A percentile compares a stretch with the other conserved stretches of the same genome.
These are phyloP conservation scores for Tylopilus subfusipes DNA, from an alignment of 768 basidiomycete genomes.

Conservation along the genomic window DNA sequence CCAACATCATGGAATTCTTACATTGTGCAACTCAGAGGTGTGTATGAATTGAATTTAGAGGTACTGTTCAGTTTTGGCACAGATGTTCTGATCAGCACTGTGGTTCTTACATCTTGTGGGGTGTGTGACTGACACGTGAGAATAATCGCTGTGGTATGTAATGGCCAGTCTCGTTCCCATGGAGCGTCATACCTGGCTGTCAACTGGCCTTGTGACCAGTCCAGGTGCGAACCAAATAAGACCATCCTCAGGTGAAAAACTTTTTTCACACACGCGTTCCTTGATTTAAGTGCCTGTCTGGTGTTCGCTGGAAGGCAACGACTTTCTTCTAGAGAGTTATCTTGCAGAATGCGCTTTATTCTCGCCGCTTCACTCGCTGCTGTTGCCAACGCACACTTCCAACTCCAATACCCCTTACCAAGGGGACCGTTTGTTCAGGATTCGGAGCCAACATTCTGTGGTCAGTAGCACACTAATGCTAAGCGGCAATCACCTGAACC, in stretches of 20 bases:
- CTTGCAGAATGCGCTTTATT: constrained; percentile 32
- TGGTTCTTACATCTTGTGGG: no score
- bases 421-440: constrained; percentile 66
- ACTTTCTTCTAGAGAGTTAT: neutral
- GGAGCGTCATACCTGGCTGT: no score
- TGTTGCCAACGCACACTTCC: constrained; percentile 69
- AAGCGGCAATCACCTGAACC: neutral
- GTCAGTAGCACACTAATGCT: constrained; percentile 35
- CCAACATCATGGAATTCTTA: no score
- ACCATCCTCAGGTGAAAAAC: neutral
- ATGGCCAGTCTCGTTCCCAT: no score
- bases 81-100: no score
- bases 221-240: neutral
- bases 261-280: neutral
- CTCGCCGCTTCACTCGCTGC: constrained; percentile 34
- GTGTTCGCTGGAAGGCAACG: no score
- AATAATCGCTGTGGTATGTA: no score
- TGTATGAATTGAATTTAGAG: no score
- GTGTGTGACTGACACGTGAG: no score
- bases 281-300: neutral
- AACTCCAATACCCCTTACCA: constrained; percentile 69
- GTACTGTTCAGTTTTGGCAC: no score
- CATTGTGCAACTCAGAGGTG: no score
- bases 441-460: constrained; percentile 62
- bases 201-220: no score